Conservation (phyloP, 2,329 filamentous ascomycete species). For the Aureobasidium melanogenum region DNA sequence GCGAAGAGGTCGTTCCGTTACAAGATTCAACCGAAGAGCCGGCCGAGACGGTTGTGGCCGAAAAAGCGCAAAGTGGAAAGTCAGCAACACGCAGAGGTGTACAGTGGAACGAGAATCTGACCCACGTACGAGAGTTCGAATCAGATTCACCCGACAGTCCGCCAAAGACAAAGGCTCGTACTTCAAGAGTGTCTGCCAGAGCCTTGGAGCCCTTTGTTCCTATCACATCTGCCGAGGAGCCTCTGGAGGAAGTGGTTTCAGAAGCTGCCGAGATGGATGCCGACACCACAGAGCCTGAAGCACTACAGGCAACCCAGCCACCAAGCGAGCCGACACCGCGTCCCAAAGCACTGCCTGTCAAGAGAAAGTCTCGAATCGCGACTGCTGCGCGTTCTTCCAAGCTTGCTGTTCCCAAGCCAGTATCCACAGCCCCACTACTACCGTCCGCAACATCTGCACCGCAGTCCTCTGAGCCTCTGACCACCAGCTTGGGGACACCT, state of each 20-base stretch:
- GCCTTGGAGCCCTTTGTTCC: slow-evolving; percentile 1
- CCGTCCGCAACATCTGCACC: neutral
- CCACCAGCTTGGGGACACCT: neutral
- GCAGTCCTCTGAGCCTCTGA: neutral
- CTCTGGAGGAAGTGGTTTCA: neutral
- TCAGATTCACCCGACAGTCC: slow-evolving; percentile 15
- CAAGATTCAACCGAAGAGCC: slow-evolving; percentile 1
- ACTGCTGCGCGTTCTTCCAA: slow-evolving; percentile 21
- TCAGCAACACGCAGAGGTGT: slow-evolving; percentile 23
- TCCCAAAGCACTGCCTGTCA: slow-evolving; percentile 12
- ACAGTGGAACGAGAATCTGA: slow-evolving; percentile 39
- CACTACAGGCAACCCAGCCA: neutral
- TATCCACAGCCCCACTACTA: neutral
- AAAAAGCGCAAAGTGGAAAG: slow-evolving; percentile 3
- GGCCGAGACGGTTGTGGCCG: slow-evolving; percentile 17
- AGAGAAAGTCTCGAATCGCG: slow-evolving; percentile 25
- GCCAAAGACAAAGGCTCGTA: neutral
- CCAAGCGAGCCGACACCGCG: neutral
- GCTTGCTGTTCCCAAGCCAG: neutral
- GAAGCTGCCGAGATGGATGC: neutral
- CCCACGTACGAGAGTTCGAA: slow-evolving; percentile 34
- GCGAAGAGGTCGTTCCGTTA: slow-evolving; percentile 20
- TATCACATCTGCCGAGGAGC: neutral
- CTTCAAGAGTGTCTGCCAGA: neutral
- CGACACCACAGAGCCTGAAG: neutral